Evolutionary conservation across 1,139 yeast species (phyloP).

Genomic region (Ogataea hybrid): DNA sequence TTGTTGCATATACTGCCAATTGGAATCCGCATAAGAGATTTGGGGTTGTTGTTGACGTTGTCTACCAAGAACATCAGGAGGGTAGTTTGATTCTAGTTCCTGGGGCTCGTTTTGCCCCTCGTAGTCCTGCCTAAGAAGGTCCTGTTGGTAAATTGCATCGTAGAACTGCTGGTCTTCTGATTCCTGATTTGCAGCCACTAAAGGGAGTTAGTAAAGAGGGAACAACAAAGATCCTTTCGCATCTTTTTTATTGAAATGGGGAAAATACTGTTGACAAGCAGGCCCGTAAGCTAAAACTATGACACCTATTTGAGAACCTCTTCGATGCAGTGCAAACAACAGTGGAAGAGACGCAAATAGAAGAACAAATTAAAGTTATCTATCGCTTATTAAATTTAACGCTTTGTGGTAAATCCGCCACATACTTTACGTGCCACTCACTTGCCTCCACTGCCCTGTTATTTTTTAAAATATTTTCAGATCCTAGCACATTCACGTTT

Average conservation of each 20-base stretch:
- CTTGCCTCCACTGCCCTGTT: constrained; percentile 3
- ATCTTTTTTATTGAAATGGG: background rate
- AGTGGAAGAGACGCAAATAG: background rate
- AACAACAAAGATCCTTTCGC: background rate
- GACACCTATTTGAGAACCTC: background rate
- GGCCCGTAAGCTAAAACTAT: background rate
- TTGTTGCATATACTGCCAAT: constrained; percentile 15
- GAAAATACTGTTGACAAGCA: constrained; percentile 4
- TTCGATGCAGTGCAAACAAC: background rate
- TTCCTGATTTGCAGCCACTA: constrained; percentile 12
- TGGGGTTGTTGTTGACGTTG: constrained; percentile 5
- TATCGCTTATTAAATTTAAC: constrained; percentile 2
- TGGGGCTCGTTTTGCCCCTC: constrained; percentile 9
- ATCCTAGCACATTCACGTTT: background rate
- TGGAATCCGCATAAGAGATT: constrained; percentile 12
- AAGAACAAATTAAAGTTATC: constrained; percentile 1
- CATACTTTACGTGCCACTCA: background rate
- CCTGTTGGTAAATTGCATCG: constrained; percentile 13
- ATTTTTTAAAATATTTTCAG: background rate
- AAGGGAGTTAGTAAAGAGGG: constrained; percentile 8
- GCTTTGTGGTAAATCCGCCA: constrained; percentile 7
- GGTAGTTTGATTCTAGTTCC: constrained; percentile 10
- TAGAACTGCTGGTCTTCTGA: constrained; percentile 12
- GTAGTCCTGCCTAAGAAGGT: constrained; percentile 5
- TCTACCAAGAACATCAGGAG: constrained; percentile 13